Evolutionary conservation across 1,284 basidiomycete genomes (phyloP).

Genomic region (Moniliophthora roreri): DNA sequence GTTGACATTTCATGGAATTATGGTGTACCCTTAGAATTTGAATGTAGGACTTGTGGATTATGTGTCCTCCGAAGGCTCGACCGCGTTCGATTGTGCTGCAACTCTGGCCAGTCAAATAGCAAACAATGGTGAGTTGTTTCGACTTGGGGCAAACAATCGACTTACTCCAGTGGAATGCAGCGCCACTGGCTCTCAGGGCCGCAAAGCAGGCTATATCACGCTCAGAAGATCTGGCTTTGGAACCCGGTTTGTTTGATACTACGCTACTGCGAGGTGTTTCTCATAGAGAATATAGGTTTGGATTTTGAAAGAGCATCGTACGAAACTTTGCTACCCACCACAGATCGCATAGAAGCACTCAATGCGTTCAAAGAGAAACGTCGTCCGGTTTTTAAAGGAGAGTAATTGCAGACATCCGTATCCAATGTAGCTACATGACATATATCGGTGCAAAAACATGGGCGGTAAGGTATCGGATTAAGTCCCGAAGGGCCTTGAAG

Average conservation of each 20-base stretch:
- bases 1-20: constrained; percentile 16
- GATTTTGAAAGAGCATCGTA: constrained; percentile 90
- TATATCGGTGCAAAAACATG: constrained; percentile 18
- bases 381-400: constrained; percentile 78
- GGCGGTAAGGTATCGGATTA: constrained; percentile 7
- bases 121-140: constrained; percentile 58
- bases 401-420: constrained; percentile 45
- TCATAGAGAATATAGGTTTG: constrained; percentile 53
- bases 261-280: constrained; percentile 16
- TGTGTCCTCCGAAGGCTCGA: constrained; percentile 56
- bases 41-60: constrained; percentile 76
- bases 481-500: constrained; percentile 32
- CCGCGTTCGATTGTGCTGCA: constrained; percentile 68
- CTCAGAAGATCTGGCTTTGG: constrained; percentile 75
- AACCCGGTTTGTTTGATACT: constrained; percentile 51
- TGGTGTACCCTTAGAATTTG: constrained; percentile 11
- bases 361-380: constrained; percentile 91
- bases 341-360: constrained; percentile 85
- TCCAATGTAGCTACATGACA: constrained; percentile 23
- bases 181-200: constrained; percentile 85
- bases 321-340: constrained; percentile 75
- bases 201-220: constrained; percentile 88
- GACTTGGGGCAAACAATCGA: neutral
- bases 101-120: constrained; percentile 65
- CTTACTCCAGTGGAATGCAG: constrained; percentile 37